These are phyloP conservation scores for Melaleuca quinquenervia DNA, from an alignment of 345 rosid genomes.

Conservation along the genomic window DNA sequence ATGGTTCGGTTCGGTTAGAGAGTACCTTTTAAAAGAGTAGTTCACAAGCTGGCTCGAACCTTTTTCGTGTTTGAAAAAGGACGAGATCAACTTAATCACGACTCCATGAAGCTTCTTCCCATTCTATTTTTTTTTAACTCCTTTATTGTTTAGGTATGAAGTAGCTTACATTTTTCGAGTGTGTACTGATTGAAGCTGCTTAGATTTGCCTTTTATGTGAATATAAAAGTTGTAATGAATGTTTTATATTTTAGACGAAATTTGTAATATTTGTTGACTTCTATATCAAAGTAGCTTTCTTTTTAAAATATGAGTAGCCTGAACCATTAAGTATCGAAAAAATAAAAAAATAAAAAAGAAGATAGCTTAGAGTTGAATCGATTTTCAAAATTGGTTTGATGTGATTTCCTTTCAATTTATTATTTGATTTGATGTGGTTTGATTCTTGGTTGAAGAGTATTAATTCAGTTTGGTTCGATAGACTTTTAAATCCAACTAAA, in stretches of 20 bases:
- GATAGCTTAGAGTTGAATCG: neutral
- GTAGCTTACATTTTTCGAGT: neutral
- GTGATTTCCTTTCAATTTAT: too few relatives aligned
- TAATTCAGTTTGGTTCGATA: neutral
- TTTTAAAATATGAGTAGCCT: neutral
- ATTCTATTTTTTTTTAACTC: neutral
- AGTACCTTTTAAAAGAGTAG: neutral
- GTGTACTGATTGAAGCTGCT: neutral
- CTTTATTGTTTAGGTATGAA: neutral
- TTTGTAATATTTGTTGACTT: neutral
- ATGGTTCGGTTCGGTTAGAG: neutral
- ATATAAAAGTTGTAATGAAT: neutral
- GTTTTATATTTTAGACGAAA: too few relatives aligned
- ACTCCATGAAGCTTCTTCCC: neutral
- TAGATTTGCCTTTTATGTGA: neutral
- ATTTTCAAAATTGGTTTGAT: too few relatives aligned
- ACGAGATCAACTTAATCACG: neutral
- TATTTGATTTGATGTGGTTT: too few relatives aligned
- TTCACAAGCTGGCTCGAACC: neutral
- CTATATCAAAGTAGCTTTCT: neutral
- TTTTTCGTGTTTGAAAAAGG: neutral
- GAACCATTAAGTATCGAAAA: neutral
- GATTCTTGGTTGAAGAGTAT: neutral
- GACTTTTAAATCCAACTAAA: neutral
- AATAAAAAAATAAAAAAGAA: neutral